These are phyloP conservation scores for Dissophora globulifera DNA, from an alignment of 192 early-diverging fungal genomes.

Conservation along the genomic window DNA sequence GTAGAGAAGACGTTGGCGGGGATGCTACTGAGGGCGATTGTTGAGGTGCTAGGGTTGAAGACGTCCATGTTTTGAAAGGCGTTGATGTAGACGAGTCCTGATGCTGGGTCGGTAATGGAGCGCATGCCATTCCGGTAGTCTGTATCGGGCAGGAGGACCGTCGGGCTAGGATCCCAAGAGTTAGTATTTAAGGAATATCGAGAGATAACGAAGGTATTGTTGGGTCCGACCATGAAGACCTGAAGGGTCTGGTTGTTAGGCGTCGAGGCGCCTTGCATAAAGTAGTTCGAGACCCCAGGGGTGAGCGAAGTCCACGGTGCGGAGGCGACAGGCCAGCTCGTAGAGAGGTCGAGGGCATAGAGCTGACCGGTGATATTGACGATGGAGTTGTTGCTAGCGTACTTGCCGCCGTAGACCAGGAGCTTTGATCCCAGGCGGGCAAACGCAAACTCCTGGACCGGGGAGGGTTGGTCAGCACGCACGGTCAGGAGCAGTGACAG, in stretches of 20 bases:
- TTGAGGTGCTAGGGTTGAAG: background rate
- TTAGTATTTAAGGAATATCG: conserved; percentile 10
- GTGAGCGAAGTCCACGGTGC: conserved; percentile 18
- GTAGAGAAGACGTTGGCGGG: conserved; percentile 9
- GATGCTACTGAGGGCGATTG: background rate
- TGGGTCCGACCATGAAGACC: background rate
- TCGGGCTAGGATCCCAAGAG: background rate
- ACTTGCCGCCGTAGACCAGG: conserved; percentile 14
- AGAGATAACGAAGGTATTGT: background rate
- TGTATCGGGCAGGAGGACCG: background rate
- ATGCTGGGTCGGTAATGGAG: conserved; percentile 19
- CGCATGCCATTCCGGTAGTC: conserved; percentile 17
- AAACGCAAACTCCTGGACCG: conserved; percentile 20
- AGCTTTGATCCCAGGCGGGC: conserved; percentile 23
- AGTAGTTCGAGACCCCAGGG: background rate
- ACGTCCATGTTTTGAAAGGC: conserved; percentile 14
- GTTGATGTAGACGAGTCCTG: conserved; percentile 12
- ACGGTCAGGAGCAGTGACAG: background rate
- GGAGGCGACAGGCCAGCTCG: background rate
- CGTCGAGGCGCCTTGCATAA: conserved; percentile 2
- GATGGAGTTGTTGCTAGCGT: background rate
- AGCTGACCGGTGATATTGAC: background rate
- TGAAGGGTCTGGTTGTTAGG: conserved; percentile 28
- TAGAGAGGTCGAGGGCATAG: conserved; percentile 28
- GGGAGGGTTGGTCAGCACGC: background rate